phyloP scores from a whole-genome alignment of 2,329 filamentous ascomycete genomes.

The Acarospora socialis region DNA sequence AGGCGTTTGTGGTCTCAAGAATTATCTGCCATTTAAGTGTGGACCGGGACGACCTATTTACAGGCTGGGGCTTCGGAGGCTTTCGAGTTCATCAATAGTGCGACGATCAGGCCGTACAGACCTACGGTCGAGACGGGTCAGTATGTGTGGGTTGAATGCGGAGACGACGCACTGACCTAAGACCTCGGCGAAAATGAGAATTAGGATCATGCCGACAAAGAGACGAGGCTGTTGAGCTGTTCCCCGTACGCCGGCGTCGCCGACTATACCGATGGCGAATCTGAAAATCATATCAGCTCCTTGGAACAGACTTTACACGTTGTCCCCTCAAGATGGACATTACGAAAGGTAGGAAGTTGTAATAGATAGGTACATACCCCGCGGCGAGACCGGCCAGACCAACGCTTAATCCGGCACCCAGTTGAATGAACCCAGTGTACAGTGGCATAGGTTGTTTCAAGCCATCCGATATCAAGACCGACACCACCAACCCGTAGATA shows the following conservation, averaged over 20 bases:
- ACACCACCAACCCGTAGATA: constrained; percentile 90
- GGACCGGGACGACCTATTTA: no score
- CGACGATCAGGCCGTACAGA: constrained; percentile 98
- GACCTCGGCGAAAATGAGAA: constrained; percentile 99
- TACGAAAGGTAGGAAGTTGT: no score
- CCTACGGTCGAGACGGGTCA: no score
- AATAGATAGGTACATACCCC: constrained; percentile 30
- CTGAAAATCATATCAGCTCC: constrained; percentile 23
- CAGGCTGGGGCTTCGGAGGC: constrained; percentile 29
- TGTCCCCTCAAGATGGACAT: no score
- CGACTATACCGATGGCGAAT: constrained; percentile 77
- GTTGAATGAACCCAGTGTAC: constrained; percentile 73
- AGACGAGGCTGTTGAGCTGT: constrained; percentile 43
- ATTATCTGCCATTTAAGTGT: no score
- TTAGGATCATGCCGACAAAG: constrained; percentile 96
- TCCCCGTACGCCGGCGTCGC: constrained; percentile 38
- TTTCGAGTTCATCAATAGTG: constrained; percentile 99
- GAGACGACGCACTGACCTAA: constrained; percentile 52
- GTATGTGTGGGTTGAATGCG: constrained; percentile 6
- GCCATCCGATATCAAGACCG: constrained; percentile 71
- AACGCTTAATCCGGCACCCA: constrained; percentile 69
- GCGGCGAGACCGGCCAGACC: constrained; percentile 72
- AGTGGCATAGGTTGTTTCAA: constrained; percentile 58
- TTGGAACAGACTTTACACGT: no score
- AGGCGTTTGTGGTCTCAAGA: no score